phyloP scores from a whole-genome alignment of 768 basidiomycete genomes.

The Pulveroboletus ravenelii region DNA sequence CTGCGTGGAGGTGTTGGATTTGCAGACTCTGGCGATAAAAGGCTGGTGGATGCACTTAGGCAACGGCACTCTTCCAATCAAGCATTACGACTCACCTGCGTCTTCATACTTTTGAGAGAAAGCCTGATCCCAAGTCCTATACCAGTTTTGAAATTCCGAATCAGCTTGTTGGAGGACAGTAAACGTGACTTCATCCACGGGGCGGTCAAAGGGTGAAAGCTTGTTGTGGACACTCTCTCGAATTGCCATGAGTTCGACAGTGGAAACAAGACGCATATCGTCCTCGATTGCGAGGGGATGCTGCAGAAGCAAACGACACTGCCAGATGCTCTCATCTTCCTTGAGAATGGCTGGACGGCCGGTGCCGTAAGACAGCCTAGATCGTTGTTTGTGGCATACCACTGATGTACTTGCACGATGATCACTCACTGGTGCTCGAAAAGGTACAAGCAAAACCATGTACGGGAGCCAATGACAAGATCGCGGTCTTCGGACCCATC shows the following conservation, averaged over 20 bases:
- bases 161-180: constrained; percentile 69
- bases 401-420: background rate
- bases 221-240: constrained; percentile 83
- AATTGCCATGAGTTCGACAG: constrained; percentile 87
- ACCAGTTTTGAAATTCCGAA: constrained; percentile 78
- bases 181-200: constrained; percentile 72
- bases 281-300: constrained; percentile 90
- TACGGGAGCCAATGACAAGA: constrained; percentile 76
- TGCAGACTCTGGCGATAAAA: constrained; percentile 87
- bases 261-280: constrained; percentile 92
- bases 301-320: constrained; percentile 72
- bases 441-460: constrained; percentile 91
- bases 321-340: constrained; percentile 86
- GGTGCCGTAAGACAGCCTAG: constrained; percentile 91
- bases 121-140: constrained; percentile 68
- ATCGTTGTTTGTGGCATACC: background rate
- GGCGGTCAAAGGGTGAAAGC: constrained; percentile 71
- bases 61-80: constrained; percentile 2
- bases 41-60: constrained; percentile 36
- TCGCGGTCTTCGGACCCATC: constrained; percentile 64
- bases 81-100: constrained; percentile 48
- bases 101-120: constrained; percentile 82
- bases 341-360: constrained; percentile 90
- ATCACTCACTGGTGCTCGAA: constrained; percentile 86
- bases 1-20: constrained; percentile 85